Evolutionary conservation across 768 basidiomycete genomes (phyloP).

Genomic region (Pisolithus microcarpus): DNA sequence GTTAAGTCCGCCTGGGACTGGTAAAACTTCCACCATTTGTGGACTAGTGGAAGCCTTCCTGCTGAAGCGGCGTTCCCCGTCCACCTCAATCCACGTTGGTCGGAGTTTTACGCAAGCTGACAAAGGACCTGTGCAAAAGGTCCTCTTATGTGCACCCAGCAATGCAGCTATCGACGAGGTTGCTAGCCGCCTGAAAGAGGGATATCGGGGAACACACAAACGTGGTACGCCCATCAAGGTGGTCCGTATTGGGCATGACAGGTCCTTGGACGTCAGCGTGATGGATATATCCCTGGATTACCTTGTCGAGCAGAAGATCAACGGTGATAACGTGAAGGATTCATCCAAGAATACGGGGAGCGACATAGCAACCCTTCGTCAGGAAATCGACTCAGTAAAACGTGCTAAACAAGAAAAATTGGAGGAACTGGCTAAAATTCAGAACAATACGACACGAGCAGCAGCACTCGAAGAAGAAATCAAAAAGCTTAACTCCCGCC

Average conservation of each 20-base stretch:
- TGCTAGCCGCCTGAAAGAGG: conserved; percentile 76
- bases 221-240: conserved; percentile 59
- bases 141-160: conserved; percentile 93
- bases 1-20: conserved; percentile 89
- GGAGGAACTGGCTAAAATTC: conserved; percentile 48
- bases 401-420: conserved; percentile 49
- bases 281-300: conserved; percentile 83
- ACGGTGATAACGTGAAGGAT: conserved; percentile 33
- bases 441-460: conserved; percentile 49
- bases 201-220: conserved; percentile 54
- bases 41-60: conserved; percentile 84
- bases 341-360: conserved; percentile 46
- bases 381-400: conserved; percentile 67
- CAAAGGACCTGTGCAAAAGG: conserved; percentile 49
- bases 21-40: conserved; percentile 97
- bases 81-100: conserved; percentile 46
- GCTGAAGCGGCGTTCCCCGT: conserved; percentile 45
- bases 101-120: conserved; percentile 32
- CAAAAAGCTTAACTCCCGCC: conserved; percentile 52
- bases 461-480: conserved; percentile 67
- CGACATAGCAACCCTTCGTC: conserved; percentile 51
- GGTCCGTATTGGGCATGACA: conserved; percentile 82
- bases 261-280: conserved; percentile 67
- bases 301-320: conserved; percentile 72
- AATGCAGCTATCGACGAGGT: conserved; percentile 99